A percentile compares a stretch with the other conserved stretches of the same genome.
Evolutionary conservation across 768 basidiomycete species (phyloP).

Genomic region (Terana coerulea): DNA sequence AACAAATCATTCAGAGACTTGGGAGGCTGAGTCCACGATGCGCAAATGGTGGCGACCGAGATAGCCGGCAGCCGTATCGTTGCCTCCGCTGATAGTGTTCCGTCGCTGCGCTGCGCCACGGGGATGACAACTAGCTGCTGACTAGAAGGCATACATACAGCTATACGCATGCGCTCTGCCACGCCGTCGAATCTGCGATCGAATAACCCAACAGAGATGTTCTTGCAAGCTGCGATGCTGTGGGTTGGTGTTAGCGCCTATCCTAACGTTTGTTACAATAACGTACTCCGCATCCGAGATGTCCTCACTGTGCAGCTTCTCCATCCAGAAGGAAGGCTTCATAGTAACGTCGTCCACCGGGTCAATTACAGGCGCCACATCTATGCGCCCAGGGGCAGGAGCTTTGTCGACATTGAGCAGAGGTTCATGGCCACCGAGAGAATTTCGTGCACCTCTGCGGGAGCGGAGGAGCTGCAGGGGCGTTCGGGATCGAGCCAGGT

Average conservation of each 20-base stretch:
- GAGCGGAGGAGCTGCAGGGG: background rate
- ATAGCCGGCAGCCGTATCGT: conserved; percentile 37
- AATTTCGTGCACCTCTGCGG: background rate
- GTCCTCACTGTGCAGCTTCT: conserved; percentile 50
- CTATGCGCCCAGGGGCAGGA: background rate
- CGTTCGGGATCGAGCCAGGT: conserved; percentile 16
- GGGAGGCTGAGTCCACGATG: conserved; percentile 57
- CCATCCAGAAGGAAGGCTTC: conserved; percentile 73
- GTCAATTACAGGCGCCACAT: conserved; percentile 11
- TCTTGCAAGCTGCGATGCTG: conserved; percentile 31
- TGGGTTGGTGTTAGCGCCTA: background rate
- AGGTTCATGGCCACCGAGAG: background rate
- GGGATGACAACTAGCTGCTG: conserved; percentile 41
- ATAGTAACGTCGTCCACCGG: conserved; percentile 32
- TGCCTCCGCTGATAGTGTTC: conserved; percentile 34
- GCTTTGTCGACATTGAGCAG: conserved; percentile 8
- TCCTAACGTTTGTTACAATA: background rate
- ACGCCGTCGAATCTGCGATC: conserved; percentile 63
- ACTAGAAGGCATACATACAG: conserved; percentile 49
- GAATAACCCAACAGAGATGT: conserved; percentile 56
- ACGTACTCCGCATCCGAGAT: conserved; percentile 47
- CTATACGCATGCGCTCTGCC: conserved; percentile 47
- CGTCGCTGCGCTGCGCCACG: conserved; percentile 39
- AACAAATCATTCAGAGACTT: conserved; percentile 76
- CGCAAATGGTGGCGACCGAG: conserved; percentile 54